Conservation (phyloP, 768 basidiomycete genomes). For the Cystofilobasidium macerans region DNA sequence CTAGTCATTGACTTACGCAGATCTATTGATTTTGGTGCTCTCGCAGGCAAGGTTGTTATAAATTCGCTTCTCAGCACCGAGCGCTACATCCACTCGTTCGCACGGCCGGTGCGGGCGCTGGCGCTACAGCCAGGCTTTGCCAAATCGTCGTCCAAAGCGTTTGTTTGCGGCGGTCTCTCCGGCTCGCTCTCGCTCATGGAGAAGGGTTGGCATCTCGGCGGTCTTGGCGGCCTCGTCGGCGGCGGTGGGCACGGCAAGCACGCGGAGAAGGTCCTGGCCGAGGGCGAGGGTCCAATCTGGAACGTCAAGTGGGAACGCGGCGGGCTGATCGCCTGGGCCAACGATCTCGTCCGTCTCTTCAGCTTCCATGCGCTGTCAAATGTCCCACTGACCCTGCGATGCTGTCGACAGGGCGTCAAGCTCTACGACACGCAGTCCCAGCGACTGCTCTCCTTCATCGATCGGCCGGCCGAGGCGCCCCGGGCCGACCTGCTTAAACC, state of each 20-base stretch:
- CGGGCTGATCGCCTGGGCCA: constrained; percentile 87
- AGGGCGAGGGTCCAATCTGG: constrained; percentile 91
- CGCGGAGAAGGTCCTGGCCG: constrained; percentile 71
- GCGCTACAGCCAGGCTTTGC: constrained; percentile 84
- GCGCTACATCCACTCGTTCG: constrained; percentile 75
- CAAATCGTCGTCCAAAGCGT: constrained; percentile 60
- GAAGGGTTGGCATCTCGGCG: constrained; percentile 67
- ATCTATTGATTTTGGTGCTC: neutral
- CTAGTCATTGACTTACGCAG: neutral
- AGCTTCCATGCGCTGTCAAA: neutral
- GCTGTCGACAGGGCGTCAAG: constrained; percentile 61
- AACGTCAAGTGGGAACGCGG: constrained; percentile 67
- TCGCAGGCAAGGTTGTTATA: constrained; percentile 85
- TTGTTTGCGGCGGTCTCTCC: constrained; percentile 85
- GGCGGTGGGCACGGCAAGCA: constrained; percentile 40
- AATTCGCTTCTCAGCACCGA: constrained; percentile 69
- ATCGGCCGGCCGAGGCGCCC: constrained; percentile 68
- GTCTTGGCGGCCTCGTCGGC: constrained; percentile 18
- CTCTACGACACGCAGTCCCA: constrained; percentile 75
- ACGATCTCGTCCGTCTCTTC: constrained; percentile 58
- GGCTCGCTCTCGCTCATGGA: constrained; percentile 77
- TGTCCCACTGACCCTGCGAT: neutral
- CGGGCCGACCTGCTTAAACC: constrained; percentile 92
- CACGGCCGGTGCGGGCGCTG: constrained; percentile 79
- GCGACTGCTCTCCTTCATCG: constrained; percentile 71